Conservation (phyloP, 257 asterid species). For the Gentiana dahurica region DNA sequence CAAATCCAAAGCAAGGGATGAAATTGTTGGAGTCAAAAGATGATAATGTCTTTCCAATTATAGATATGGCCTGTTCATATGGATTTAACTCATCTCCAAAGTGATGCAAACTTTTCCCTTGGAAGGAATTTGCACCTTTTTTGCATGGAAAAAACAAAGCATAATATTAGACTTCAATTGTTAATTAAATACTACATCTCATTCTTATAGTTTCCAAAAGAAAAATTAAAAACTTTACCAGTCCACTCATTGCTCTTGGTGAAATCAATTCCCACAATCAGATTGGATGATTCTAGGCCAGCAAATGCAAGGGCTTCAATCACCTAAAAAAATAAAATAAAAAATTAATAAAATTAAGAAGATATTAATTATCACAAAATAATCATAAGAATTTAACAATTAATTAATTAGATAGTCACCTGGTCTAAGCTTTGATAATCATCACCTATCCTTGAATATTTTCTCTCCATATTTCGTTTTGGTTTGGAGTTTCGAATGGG, state of each 20-base stretch:
- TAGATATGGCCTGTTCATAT: constrained; percentile 88
- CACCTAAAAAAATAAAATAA: constrained; percentile 31
- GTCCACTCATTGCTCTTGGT: constrained; percentile 99
- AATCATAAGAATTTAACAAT: neutral
- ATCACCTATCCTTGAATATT: constrained; percentile 69
- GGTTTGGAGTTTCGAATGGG: constrained; percentile 14
- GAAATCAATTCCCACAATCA: constrained; percentile 88
- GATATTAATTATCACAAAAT: neutral
- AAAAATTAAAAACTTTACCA: constrained; percentile 27
- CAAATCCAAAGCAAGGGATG: constrained; percentile 88
- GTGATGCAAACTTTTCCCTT: constrained; percentile 79
- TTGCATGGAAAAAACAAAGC: neutral
- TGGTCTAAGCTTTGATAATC: constrained; percentile 57
- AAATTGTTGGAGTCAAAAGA: constrained; percentile 82
- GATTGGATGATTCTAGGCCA: constrained; percentile 14
- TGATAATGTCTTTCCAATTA: constrained; percentile 78
- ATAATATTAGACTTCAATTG: neutral
- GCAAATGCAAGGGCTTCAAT: constrained; percentile 82
- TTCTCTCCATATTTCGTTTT: constrained; percentile 45
- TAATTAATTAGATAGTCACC: constrained; percentile 22
- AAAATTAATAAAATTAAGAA: neutral
- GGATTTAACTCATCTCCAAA: constrained; percentile 64
- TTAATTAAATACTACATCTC: neutral
- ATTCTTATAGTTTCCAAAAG: neutral
- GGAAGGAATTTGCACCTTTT: constrained; percentile 77